Evolutionary conservation across 2,329 filamentous ascomycete species (phyloP).

Genomic region (Beauveria varroae): DNA sequence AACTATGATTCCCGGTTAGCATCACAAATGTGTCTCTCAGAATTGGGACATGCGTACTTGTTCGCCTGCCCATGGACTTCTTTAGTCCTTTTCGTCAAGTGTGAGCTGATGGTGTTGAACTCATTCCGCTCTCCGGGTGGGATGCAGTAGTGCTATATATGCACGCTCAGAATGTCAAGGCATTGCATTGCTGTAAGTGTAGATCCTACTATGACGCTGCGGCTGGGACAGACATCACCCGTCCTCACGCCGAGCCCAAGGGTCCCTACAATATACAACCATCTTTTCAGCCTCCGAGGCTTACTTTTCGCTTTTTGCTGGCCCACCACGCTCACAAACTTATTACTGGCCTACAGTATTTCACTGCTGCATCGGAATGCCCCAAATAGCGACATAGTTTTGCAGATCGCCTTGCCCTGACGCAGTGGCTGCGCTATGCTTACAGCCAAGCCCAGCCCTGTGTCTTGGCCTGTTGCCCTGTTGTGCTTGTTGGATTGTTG

Average conservation of each 20-base stretch:
- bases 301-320: background rate
- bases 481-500: background rate
- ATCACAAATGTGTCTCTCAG: too few relatives aligned
- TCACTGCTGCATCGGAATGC: background rate
- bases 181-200: too few relatives aligned
- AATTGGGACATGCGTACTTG: too few relatives aligned
- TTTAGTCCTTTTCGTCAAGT: too few relatives aligned
- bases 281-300: background rate
- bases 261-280: background rate
- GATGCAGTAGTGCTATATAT: background rate
- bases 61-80: too few relatives aligned
- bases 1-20: too few relatives aligned
- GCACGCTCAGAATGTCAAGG: background rate
- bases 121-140: background rate
- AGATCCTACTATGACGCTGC: background rate
- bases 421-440: conserved; percentile 3
- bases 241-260: background rate
- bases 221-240: background rate
- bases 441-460: background rate
- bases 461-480: background rate
- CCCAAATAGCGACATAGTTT: background rate
- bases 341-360: background rate
- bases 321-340: background rate
- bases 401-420: background rate
- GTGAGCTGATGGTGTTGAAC: too few relatives aligned